Evolutionary conservation across 2,329 filamentous ascomycete species (phyloP).

Genomic region (Thermoascus crustaceus): DNA sequence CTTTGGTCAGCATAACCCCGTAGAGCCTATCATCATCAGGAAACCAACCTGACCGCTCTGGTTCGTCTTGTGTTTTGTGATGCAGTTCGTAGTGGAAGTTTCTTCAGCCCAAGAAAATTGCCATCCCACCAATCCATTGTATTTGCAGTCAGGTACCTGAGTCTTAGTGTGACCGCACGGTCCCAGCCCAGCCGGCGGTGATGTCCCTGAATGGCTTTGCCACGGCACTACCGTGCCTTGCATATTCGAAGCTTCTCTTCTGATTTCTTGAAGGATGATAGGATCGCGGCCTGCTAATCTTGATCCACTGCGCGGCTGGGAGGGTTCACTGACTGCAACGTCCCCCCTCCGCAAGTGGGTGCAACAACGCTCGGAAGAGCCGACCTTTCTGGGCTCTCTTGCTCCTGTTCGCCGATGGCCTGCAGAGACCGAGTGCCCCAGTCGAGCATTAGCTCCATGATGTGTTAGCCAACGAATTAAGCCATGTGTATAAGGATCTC

Average conservation of each 20-base stretch:
- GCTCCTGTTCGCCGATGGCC: neutral
- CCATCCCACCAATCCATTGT: neutral
- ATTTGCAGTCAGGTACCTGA: neutral
- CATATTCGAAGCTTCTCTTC: neutral
- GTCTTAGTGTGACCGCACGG: neutral
- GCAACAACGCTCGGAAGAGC: neutral
- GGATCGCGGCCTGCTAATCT: neutral
- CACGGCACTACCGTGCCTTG: slow-evolving; percentile 1
- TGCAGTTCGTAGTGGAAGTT: too few relatives aligned
- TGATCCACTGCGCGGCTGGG: neutral
- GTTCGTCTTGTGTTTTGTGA: too few relatives aligned
- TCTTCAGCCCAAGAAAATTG: too few relatives aligned
- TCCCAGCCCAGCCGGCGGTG: neutral
- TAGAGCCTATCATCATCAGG: too few relatives aligned
- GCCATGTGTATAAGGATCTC: too few relatives aligned
- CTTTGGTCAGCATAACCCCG: too few relatives aligned
- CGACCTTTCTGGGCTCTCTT: neutral
- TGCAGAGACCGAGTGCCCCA: neutral
- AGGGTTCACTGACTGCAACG: neutral
- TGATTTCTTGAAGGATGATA: neutral
- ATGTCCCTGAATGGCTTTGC: slow-evolving; percentile 1
- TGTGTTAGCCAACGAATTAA: too few relatives aligned
- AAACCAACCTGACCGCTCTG: too few relatives aligned
- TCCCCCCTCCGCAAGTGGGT: neutral
- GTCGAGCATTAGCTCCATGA: neutral